Evolutionary conservation across 495 filamentous ascomycete species (phyloP).

Genomic region (Letharia columbiana): DNA sequence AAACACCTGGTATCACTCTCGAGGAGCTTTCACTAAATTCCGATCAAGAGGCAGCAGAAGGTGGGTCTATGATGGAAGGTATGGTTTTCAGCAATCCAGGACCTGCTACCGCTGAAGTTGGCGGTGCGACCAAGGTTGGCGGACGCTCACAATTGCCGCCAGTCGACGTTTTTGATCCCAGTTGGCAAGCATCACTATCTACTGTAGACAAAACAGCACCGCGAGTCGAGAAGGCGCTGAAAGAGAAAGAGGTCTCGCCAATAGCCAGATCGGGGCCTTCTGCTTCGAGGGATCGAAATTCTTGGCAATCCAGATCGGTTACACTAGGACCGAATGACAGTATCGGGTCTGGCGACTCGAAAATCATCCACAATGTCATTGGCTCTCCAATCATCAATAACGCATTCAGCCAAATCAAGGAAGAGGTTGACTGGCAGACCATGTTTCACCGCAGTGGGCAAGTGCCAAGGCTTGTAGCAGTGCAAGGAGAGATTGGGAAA

Average conservation of each 20-base stretch:
- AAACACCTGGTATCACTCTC: constrained; percentile 26
- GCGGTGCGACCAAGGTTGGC: neutral
- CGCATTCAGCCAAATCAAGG: constrained; percentile 48
- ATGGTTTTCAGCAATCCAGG: neutral
- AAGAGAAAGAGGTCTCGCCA: neutral
- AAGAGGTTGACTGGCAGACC: constrained; percentile 76
- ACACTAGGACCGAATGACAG: constrained; percentile 34
- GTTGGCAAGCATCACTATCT: neutral
- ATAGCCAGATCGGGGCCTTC: neutral
- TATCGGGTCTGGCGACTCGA: constrained; percentile 73
- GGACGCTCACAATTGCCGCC: neutral
- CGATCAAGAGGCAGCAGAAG: neutral
- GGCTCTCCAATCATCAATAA: constrained; percentile 54
- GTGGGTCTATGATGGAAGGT: neutral
- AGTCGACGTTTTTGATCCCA: neutral
- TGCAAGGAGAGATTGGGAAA: constrained; percentile 62
- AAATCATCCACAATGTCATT: constrained; percentile 62
- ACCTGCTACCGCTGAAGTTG: neutral
- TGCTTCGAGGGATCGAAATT: constrained; percentile 12
- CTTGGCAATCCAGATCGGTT: constrained; percentile 15
- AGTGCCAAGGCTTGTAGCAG: constrained; percentile 87
- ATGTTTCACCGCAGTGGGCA: constrained; percentile 91
- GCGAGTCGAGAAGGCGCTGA: neutral
- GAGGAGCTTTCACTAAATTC: constrained; percentile 17
- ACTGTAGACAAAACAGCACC: neutral